These are phyloP conservation scores for Incumbomyces delicatus DNA, from an alignment of 2,329 filamentous ascomycete genomes.

Conservation along the genomic window DNA sequence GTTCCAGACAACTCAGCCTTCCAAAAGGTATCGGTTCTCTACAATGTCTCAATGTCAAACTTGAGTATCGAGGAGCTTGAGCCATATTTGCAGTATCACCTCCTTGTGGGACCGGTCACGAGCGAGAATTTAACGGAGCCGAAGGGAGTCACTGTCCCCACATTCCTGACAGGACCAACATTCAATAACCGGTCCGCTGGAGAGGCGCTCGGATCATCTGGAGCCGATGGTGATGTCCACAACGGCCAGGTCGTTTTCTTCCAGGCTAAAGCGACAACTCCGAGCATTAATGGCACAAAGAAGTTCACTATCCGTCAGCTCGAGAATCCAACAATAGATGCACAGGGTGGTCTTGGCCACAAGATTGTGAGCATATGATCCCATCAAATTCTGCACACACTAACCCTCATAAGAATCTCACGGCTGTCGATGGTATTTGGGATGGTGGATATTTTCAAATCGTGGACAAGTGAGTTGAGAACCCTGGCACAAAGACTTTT, in stretches of 20 bases:
- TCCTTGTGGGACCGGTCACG: slow-evolving; percentile 3
- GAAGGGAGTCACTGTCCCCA: slow-evolving; percentile 4
- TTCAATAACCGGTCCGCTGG: slow-evolving; percentile 9
- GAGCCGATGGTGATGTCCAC: slow-evolving; percentile 5
- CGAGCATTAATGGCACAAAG: neutral
- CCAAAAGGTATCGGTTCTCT: slow-evolving; percentile 1
- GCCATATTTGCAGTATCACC: slow-evolving; percentile 7
- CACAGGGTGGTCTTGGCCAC: slow-evolving; percentile 9
- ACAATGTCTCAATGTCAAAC: slow-evolving; percentile 1
- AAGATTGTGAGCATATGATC: slow-evolving; percentile 1
- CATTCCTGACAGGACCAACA: slow-evolving; percentile 3
- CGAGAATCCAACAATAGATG: slow-evolving; percentile 1
- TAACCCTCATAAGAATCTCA: slow-evolving; percentile 3
- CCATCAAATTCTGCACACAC: neutral
- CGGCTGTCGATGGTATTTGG: slow-evolving; percentile 6
- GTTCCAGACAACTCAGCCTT: slow-evolving; percentile 10
- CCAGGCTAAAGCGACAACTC: neutral
- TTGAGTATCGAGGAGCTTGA: slow-evolving; percentile 5
- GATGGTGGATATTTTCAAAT: slow-evolving; percentile 8
- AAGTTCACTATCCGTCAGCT: slow-evolving; percentile 5
- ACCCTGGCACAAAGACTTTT: neutral
- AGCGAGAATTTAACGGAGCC: slow-evolving; percentile 3
- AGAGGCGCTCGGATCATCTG: slow-evolving; percentile 5
- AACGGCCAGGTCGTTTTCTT: slow-evolving; percentile 9
- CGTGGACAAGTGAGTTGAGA: slow-evolving; percentile 7